phyloP scores from a whole-genome alignment of 371 early-diverging fungal genomes.

The Funneliformis caledonium region DNA sequence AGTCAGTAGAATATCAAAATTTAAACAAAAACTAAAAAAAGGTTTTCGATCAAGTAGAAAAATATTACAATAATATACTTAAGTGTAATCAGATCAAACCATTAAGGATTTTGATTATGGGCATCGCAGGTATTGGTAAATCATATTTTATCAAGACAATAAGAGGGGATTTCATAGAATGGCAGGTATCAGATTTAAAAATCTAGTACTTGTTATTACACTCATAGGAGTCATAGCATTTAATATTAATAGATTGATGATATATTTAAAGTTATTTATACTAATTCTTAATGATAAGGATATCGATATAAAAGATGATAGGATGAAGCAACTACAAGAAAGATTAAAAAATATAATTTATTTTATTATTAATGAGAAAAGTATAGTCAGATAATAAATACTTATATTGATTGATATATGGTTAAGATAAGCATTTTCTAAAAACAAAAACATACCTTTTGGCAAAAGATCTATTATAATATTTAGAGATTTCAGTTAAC shows the following conservation, averaged over 20 bases:
- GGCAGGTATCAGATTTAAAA: neutral
- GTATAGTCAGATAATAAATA: too few relatives aligned
- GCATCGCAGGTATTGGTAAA: neutral
- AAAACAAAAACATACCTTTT: neutral
- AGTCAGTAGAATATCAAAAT: neutral
- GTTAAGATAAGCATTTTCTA: neutral
- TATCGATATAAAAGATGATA: neutral
- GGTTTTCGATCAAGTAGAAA: neutral
- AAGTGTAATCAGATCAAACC: neutral
- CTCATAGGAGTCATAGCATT: conserved; percentile 89
- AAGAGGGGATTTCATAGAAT: neutral
- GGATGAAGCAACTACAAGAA: neutral
- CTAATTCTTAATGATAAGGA: neutral
- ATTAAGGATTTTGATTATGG: neutral
- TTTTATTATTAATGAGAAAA: neutral
- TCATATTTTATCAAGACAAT: too few relatives aligned
- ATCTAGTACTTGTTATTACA: conserved; percentile 73
- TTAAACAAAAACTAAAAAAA: neutral
- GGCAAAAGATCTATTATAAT: neutral
- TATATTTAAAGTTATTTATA: conserved; percentile 55
- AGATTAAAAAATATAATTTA: neutral
- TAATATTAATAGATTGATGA: conserved; percentile 79
- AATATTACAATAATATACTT: neutral
- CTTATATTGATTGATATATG: too few relatives aligned
- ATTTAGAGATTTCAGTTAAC: neutral